Percentiles rank a stretch among this genome's conserved stretches.
Evolutionary conservation across 331 rosid species (phyloP).

Genomic region (Ulmus americana): DNA sequence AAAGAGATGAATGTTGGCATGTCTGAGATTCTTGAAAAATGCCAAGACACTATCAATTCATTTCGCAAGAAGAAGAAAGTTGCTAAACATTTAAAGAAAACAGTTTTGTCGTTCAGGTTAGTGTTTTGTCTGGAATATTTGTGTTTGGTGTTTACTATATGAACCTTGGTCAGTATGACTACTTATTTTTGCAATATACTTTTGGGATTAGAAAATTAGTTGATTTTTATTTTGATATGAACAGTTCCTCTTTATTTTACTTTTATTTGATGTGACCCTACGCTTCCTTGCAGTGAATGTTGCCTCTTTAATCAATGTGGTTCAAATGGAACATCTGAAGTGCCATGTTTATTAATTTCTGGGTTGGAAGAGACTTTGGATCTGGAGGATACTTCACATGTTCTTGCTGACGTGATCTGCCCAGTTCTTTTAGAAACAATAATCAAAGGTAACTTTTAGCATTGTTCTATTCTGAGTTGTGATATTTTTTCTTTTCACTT

Average conservation of each 20-base stretch:
- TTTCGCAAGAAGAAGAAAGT: constrained; percentile 51
- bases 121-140: constrained; percentile 7
- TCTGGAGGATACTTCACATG: constrained; percentile 35
- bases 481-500: neutral
- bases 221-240: neutral
- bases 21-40: constrained; percentile 48
- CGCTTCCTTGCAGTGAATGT: constrained; percentile 56
- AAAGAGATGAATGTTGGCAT: constrained; percentile 42
- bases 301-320: constrained; percentile 41
- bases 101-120: constrained; percentile 50
- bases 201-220: neutral
- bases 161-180: neutral
- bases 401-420: constrained; percentile 52
- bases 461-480: neutral
- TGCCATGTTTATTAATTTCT: constrained; percentile 65
- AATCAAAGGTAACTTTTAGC: constrained; percentile 59
- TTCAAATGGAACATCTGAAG: constrained; percentile 20
- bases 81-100: constrained; percentile 32
- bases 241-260: neutral
- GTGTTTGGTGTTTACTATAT: constrained; percentile 9
- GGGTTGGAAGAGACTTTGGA: constrained; percentile 31
- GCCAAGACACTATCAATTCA: constrained; percentile 48
- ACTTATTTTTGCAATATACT: neutral
- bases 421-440: constrained; percentile 62
- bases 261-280: constrained; percentile 12